Percentiles rank a stretch among this genome's conserved stretches.
Evolutionary conservation across 108 stramenopile genomes (phyloP).

Genomic region (Skeletonema menzelii): DNA sequence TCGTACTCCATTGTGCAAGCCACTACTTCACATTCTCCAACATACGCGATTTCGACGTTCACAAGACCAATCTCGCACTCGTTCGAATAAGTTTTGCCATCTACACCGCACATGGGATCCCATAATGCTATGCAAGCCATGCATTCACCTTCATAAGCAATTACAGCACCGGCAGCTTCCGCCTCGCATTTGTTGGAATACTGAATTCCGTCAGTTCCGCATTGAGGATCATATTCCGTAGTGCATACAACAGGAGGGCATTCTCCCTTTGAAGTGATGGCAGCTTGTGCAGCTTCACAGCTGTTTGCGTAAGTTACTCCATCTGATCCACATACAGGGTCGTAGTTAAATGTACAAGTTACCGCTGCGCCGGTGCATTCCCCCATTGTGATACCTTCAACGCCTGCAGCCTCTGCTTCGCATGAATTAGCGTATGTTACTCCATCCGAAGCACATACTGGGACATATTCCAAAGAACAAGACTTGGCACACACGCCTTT

Average conservation of each 20-base stretch:
- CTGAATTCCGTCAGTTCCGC: background rate
- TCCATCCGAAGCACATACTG: background rate
- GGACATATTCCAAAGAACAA: background rate
- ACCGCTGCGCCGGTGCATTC: background rate
- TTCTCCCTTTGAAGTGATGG: background rate
- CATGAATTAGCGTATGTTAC: background rate
- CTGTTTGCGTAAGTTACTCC: background rate
- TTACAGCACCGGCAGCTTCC: background rate
- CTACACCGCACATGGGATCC: background rate
- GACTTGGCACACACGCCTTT: background rate
- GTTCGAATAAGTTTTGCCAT: background rate
- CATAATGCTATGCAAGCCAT: background rate
- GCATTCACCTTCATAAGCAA: background rate
- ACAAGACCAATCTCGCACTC: background rate
- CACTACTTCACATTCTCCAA: background rate
- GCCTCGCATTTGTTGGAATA: background rate
- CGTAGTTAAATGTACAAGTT: background rate
- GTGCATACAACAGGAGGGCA: background rate
- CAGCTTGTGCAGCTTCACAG: background rate
- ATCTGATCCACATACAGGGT: constrained; percentile 1
- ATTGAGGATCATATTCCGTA: background rate
- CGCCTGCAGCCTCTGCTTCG: background rate
- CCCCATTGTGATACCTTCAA: background rate
- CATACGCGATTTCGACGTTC: background rate
- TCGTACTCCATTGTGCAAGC: background rate